phyloP scores from a whole-genome alignment of 495 filamentous ascomycete species.

The Schizothecium vesticola region DNA sequence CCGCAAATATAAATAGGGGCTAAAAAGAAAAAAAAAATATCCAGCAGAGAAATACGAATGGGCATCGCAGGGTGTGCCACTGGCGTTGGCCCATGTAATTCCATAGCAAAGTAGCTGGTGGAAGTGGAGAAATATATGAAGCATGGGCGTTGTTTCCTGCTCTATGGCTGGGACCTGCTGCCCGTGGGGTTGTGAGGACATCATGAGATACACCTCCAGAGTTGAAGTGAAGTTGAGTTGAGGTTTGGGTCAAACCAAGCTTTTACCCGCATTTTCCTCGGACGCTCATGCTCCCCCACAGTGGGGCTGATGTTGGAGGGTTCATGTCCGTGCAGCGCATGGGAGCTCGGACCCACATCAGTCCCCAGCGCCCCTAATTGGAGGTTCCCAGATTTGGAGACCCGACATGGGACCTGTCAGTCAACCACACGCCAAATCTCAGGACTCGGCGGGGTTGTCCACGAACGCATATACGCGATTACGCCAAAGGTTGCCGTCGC shows the following conservation, averaged over 20 bases:
- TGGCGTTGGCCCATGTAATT: background rate
- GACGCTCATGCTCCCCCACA: background rate
- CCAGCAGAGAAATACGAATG: background rate
- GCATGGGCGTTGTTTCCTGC: background rate
- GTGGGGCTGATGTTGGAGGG: background rate
- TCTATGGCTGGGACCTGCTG: background rate
- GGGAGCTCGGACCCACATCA: background rate
- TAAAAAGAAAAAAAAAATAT: background rate
- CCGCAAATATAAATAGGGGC: background rate
- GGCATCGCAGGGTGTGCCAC: background rate
- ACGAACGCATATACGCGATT: background rate
- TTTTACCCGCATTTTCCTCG: background rate
- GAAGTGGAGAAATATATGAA: background rate
- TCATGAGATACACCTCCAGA: too few species aligned
- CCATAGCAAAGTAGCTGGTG: background rate
- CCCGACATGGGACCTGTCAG: background rate
- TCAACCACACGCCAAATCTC: background rate
- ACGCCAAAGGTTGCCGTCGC: background rate
- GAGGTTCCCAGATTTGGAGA: background rate
- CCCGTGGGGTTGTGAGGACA: background rate
- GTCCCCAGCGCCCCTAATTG: background rate
- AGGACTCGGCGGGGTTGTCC: background rate
- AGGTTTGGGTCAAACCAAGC: background rate
- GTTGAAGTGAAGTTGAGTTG: background rate
- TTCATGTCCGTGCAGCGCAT: too few species aligned